Base-by-base conservation (phyloP, 1,284 basidiomycete genomes). In the Leccinum fuscescens region DNA sequence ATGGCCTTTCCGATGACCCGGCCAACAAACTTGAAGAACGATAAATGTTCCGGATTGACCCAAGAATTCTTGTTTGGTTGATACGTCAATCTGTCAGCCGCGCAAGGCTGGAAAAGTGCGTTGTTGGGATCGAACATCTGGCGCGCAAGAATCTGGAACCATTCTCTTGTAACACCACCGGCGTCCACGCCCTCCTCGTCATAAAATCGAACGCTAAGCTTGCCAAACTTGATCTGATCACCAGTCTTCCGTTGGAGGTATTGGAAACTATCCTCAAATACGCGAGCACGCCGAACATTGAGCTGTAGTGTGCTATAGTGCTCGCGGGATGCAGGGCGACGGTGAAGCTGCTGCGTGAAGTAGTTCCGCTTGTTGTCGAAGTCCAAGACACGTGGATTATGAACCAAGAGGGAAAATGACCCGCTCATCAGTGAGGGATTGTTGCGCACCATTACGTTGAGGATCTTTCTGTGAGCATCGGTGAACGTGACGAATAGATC, bases 81-180 rank as follows among this genome's bases (percentile, higher is more conserved):
- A 73, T 98, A 98, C 2, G 95, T 98, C 61, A 93, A 84, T 67
- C 88, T 86, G 74, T 98, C 95, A 5, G 94, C 95, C 0, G 94
- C 94, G 72, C 94, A 98, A 9, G 96, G 96, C 73, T 98, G 94
- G 84, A 99, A 99, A 20, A 99, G 83, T 6, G 94, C 95, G 69
- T 99, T 98, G 77, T 97, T 94, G n/a, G 97, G 96, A 74, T 99
- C 95, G 78, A 99, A 98, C 92, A 99, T 99, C 75, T 98, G 96
- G 58, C 95, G 85, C 1, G 96, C 96, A 20, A 99, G 86, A 58
- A 98, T 96, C 68, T 95, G 93, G 87, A 96, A 98, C 96, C 96
- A 98, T 78, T 98, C 96, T 65, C 96, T 86, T 3, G 97, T 98
- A 48, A 99, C 94, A 69, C 97, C 97, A 27, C 97, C 97, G 0